These are phyloP conservation scores for Entoloma clypeatum DNA, from an alignment of 1,284 basidiomycete genomes.

Conservation along the genomic window DNA sequence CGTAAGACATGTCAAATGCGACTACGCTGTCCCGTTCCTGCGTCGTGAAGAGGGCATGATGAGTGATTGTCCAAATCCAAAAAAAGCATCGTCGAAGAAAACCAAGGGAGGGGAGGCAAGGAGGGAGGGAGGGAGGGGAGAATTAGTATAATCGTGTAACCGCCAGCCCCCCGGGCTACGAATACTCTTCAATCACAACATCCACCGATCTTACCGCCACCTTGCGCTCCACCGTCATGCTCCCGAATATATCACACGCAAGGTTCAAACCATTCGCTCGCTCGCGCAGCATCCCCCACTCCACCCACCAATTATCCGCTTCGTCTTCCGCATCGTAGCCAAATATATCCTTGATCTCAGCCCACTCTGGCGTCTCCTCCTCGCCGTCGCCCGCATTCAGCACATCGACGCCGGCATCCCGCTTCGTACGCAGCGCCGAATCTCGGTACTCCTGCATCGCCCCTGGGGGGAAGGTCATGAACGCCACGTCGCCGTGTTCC, in stretches of 20 bases:
- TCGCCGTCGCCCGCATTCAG: constrained; percentile 23
- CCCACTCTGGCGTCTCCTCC: constrained; percentile 34
- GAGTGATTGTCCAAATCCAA: too few relatives aligned
- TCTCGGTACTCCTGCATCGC: constrained; percentile 41
- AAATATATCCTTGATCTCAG: constrained; percentile 33
- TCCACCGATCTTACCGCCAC: too few relatives aligned
- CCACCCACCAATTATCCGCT: constrained; percentile 21
- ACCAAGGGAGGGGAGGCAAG: too few relatives aligned
- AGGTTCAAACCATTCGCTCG: constrained; percentile 12
- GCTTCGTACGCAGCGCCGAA: constrained; percentile 34
- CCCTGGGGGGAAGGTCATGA: constrained; percentile 38
- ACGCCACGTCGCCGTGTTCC: constrained; percentile 36
- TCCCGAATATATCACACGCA: constrained; percentile 8
- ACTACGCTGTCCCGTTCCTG: too few relatives aligned
- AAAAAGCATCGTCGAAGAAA: too few relatives aligned
- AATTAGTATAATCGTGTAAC: too few relatives aligned
- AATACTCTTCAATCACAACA: too few relatives aligned
- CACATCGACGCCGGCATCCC: constrained; percentile 33
- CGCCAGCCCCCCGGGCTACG: too few relatives aligned
- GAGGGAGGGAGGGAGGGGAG: too few relatives aligned
- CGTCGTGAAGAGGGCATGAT: too few relatives aligned
- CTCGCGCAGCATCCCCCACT: constrained; percentile 21
- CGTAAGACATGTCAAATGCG: too few relatives aligned
- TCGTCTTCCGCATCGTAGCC: constrained; percentile 23
- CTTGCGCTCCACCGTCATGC: too few relatives aligned